Base-by-base conservation (phyloP, 1,284 basidiomycete species). In the Ustilago lituana region DNA sequence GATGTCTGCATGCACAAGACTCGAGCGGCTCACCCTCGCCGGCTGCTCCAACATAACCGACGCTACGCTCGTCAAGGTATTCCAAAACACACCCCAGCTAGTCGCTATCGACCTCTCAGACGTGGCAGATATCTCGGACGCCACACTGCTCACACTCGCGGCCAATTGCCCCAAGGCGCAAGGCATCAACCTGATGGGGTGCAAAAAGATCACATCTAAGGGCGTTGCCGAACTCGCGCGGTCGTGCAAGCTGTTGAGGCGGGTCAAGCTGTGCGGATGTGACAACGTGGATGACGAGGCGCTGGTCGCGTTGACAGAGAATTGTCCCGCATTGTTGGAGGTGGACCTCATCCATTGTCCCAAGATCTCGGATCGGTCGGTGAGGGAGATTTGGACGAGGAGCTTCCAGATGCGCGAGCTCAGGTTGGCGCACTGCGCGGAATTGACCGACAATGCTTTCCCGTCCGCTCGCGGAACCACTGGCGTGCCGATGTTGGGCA, bases 11-110 rank as follows among this genome's bases (percentile, higher is more conserved):
- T 98, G 96, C 83, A 86, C 88, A 61, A 86, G 92, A 40, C 87
- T 98, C 47, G 96, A 98, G 84, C 88, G 96, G 43, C 87, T 98
- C 63, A 96, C 93, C 5, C 87, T 98, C 43, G 90, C 93, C 58
- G 91, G 90, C 55, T 96, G 94, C 83, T 87, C 85, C 40, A 84
- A 86, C 46, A 85, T 98, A 51, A 88, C 89, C 2, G 88, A 90
- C 64, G 85, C 86, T 14, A 87, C 88, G 1, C 86, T 98, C 22
- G 83, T 85, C 38, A 85, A 85, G 45, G 88, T 95, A 38, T 86
- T 98, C 12, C 86, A 87, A 3, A 85, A 79, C 43, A 91, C 91
- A 67, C 86, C 88, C 10, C 89, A 90, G 63, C 86, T 98, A 29
- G 89, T 96, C 51, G 92, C 94, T 17, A 86, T 97, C 72, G 95